Evolutionary conservation across 2,329 filamentous ascomycete genomes (phyloP).

Genomic region (Fusarium phyllophilum): DNA sequence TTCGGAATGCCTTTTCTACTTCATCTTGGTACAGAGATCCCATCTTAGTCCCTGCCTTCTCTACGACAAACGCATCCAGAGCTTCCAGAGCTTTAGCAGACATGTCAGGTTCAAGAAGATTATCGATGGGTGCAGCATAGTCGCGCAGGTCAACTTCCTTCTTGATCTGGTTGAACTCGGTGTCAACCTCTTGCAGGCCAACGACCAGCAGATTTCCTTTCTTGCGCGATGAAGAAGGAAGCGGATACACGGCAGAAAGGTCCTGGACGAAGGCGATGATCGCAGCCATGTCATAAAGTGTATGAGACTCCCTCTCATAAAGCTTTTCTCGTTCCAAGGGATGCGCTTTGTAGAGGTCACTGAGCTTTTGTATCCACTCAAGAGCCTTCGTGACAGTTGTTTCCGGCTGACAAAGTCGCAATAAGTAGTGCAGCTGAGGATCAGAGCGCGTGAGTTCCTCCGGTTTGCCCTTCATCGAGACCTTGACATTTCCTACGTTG

Average conservation of each 20-base stretch:
- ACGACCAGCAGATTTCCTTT: slow-evolving; percentile 53
- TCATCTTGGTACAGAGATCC: slow-evolving; percentile 57
- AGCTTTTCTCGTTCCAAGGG: slow-evolving; percentile 50
- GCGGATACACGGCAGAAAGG: slow-evolving; percentile 45
- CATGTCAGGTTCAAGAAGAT: slow-evolving; percentile 54
- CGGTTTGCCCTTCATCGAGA: slow-evolving; percentile 55
- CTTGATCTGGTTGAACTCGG: slow-evolving; percentile 53
- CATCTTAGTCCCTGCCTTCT: slow-evolving; percentile 53
- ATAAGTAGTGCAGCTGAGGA: slow-evolving; percentile 55
- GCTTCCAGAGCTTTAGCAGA: slow-evolving; percentile 48
- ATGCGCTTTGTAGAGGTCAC: slow-evolving; percentile 49
- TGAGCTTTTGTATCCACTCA: slow-evolving; percentile 55
- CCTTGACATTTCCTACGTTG: slow-evolving; percentile 48
- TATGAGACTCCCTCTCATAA: slow-evolving; percentile 46
- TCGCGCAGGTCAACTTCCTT: slow-evolving; percentile 51
- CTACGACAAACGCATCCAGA: slow-evolving; percentile 51
- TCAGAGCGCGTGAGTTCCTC: slow-evolving; percentile 51
- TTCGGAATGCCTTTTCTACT: slow-evolving; percentile 51
- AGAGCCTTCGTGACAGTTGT: slow-evolving; percentile 49
- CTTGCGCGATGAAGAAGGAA: slow-evolving; percentile 53
- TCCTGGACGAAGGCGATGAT: slow-evolving; percentile 54
- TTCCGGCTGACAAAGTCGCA: slow-evolving; percentile 56
- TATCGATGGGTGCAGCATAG: slow-evolving; percentile 54
- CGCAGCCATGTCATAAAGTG: slow-evolving; percentile 51
- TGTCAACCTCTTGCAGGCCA: slow-evolving; percentile 47